phyloP scores from a whole-genome alignment of 2,329 filamentous ascomycete genomes.

The Fusarium stilboides region DNA sequence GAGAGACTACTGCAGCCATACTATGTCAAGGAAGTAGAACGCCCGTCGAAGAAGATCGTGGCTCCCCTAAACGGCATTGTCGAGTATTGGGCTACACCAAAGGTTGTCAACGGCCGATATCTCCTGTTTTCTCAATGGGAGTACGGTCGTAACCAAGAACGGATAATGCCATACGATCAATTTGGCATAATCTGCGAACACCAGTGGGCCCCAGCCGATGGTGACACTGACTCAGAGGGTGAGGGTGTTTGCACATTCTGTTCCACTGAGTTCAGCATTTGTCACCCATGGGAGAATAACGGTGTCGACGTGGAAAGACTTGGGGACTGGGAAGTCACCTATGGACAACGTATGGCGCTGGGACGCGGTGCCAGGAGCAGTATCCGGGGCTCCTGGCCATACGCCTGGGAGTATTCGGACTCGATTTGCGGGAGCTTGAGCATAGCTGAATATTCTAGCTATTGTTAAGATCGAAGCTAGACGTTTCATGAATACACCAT shows the following conservation, averaged over 20 bases:
- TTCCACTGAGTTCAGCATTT: background rate
- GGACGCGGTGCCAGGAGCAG: too few species aligned
- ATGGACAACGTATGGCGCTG: background rate
- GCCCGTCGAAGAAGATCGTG: too few species aligned
- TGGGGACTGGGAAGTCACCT: conserved; percentile 4
- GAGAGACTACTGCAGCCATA: background rate
- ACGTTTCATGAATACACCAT: too few species aligned
- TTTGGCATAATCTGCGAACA: background rate
- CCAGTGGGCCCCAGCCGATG: background rate
- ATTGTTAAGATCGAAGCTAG: too few species aligned
- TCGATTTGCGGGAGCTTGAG: background rate
- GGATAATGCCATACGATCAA: background rate
- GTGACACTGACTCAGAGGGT: too few species aligned
- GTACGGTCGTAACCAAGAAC: background rate
- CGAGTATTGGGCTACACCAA: background rate
- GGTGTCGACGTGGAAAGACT: conserved; percentile 7
- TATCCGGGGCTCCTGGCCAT: background rate
- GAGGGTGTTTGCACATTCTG: background rate
- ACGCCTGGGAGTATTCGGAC: background rate
- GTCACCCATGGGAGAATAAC: background rate
- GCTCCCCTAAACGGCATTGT: background rate
- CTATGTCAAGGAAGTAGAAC: background rate
- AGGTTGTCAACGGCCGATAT: background rate
- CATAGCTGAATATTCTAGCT: background rate
- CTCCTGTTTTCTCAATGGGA: background rate